Evolutionary conservation across 805 yeast species (phyloP).

Genomic region (Blastobotrys americana): DNA sequence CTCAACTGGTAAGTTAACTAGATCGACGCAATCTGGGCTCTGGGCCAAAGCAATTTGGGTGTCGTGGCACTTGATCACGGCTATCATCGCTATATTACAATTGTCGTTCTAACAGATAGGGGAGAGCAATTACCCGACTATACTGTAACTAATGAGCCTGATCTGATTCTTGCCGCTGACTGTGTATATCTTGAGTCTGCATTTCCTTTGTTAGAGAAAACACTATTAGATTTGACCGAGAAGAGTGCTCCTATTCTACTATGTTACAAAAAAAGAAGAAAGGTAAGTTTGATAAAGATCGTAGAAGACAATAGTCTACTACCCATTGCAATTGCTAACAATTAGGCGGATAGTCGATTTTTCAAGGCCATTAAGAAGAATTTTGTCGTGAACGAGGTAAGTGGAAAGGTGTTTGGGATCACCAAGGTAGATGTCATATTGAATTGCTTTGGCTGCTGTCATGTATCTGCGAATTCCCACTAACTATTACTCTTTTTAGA

Average conservation of each 20-base stretch:
- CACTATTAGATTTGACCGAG: conserved; percentile 40
- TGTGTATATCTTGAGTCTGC: conserved; percentile 52
- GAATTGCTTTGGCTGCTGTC: not conserved
- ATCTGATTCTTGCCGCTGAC: conserved; percentile 51
- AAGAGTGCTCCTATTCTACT: conserved; percentile 40
- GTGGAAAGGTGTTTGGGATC: too few species aligned
- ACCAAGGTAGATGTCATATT: too few species aligned
- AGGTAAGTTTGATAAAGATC: conserved; percentile 29
- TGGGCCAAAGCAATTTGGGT: too few species aligned
- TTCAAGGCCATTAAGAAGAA: conserved; percentile 30
- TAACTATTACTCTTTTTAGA: conserved; percentile 17
- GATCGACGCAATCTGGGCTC: not conserved
- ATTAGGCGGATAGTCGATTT: conserved; percentile 34
- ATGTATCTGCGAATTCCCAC: conserved; percentile 14
- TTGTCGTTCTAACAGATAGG: conserved; percentile 20
- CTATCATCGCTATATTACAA: not conserved
- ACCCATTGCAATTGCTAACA: conserved; percentile 2
- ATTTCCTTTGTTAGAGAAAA: conserved; percentile 44
- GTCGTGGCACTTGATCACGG: too few species aligned
- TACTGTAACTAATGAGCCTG: conserved; percentile 31
- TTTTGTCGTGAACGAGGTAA: conserved; percentile 28
- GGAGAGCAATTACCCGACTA: conserved; percentile 36
- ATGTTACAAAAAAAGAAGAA: conserved; percentile 50
- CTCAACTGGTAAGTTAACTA: conserved; percentile 38
- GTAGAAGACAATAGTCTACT: not conserved